Percentiles rank a stretch among this genome's conserved stretches.
Conservation (phyloP, 2,329 filamentous ascomycete species). For the Epichloe festucae region DNA sequence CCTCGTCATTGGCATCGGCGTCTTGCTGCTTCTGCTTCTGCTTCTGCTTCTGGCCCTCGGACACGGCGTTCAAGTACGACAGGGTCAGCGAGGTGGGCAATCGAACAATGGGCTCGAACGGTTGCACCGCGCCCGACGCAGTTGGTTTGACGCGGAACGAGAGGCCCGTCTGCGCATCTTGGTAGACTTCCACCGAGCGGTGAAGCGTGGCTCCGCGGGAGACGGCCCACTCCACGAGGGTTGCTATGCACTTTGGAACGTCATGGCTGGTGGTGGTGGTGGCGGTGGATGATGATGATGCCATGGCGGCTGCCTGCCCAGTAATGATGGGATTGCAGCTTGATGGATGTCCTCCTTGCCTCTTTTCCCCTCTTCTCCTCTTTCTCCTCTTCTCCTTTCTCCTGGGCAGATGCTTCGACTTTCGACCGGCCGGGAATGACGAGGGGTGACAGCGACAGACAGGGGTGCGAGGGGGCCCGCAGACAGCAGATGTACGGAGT, state of each 20-base stretch:
- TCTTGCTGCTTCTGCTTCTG: neutral
- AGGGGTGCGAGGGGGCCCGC: too few species aligned
- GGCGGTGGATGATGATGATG: neutral
- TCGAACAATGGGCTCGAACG: slow-evolving; percentile 33
- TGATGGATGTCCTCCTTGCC: too few species aligned
- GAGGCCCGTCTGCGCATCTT: slow-evolving; percentile 35
- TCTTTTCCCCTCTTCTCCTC: too few species aligned
- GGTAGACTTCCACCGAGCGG: slow-evolving; percentile 37
- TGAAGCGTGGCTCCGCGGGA: slow-evolving; percentile 35
- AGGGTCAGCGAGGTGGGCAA: slow-evolving; percentile 41
- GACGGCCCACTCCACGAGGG: slow-evolving; percentile 36
- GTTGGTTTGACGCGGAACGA: slow-evolving; percentile 38
- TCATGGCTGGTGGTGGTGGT: neutral
- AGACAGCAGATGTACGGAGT: too few species aligned
- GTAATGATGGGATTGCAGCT: too few species aligned
- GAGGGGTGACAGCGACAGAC: too few species aligned
- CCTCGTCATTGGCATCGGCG: neutral
- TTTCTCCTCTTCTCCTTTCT: too few species aligned
- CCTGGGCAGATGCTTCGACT: too few species aligned
- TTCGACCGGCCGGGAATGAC: too few species aligned
- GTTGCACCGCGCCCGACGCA: slow-evolving; percentile 14
- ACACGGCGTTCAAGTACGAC: slow-evolving; percentile 44
- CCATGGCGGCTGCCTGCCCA: neutral
- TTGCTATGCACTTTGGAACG: slow-evolving; percentile 10
- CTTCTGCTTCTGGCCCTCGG: slow-evolving; percentile 7